phyloP scores from a whole-genome alignment of 169 alveolate species.

The Plasmodium reichenowi region DNA sequence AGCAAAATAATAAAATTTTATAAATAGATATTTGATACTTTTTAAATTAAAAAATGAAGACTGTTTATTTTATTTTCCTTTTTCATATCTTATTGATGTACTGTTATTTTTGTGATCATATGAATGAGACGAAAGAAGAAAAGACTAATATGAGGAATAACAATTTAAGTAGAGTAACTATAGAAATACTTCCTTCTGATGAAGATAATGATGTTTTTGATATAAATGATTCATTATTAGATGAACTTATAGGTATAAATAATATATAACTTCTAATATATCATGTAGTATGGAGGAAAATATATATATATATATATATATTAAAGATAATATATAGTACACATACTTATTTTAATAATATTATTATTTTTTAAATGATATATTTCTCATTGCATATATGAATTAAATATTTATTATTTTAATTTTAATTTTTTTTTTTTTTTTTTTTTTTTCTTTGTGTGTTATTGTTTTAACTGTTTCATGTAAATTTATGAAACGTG shows the following conservation, averaged over 20 bases:
- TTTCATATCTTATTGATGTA: slow-evolving; percentile 2
- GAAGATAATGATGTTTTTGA: slow-evolving; percentile 24
- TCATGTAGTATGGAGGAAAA: background rate
- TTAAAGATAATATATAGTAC: too few species aligned
- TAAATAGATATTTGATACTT: background rate
- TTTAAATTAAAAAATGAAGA: slow-evolving; percentile 38
- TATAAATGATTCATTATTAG: slow-evolving; percentile 25
- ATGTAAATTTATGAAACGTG: too few species aligned
- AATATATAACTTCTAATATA: slow-evolving; percentile 5
- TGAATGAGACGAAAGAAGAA: slow-evolving; percentile 15
- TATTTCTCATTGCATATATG: too few species aligned
- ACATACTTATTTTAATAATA: too few species aligned
- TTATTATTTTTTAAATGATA: too few species aligned
- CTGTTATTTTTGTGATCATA: background rate
- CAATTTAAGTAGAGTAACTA: slow-evolving; percentile 22
- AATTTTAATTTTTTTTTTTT: background rate
- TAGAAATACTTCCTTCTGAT: slow-evolving; percentile 65
- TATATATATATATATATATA: background rate
- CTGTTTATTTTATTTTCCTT: slow-evolving; percentile 10
- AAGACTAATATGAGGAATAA: slow-evolving; percentile 1
- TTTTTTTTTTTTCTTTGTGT: background rate
- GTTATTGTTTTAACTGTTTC: too few species aligned
- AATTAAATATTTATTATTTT: too few species aligned
- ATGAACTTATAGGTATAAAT: slow-evolving; percentile 13
- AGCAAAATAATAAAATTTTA: slow-evolving; percentile 16